phyloP scores from a whole-genome alignment of 495 filamentous ascomycete genomes.

The Cercophora samala region DNA sequence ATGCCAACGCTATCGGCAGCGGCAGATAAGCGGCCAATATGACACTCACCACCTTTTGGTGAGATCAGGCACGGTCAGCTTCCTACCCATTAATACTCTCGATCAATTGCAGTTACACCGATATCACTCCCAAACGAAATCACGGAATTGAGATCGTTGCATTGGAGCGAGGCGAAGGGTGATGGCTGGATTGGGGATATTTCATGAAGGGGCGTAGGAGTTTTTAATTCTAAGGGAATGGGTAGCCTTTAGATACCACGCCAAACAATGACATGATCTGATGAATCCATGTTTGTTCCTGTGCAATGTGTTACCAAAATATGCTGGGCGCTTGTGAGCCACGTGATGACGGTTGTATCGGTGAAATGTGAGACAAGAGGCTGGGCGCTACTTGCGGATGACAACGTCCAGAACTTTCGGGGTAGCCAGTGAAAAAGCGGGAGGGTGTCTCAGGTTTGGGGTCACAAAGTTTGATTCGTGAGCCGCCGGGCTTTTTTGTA shows the following conservation, averaged over 20 bases:
- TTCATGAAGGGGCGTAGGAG: background rate
- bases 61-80: background rate
- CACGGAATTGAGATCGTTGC: background rate
- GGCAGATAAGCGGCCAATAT: background rate
- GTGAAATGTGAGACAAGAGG: background rate
- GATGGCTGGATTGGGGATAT: background rate
- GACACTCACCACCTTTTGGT: background rate
- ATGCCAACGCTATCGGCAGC: constrained; percentile 29
- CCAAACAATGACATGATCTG: background rate
- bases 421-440: background rate
- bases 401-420: background rate
- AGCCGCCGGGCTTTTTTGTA: background rate
- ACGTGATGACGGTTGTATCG: background rate
- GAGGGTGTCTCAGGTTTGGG: background rate
- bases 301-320: background rate
- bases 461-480: background rate
- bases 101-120: background rate
- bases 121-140: no score
- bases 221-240: background rate
- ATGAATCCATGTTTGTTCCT: background rate
- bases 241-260: background rate
- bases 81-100: background rate
- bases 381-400: background rate
- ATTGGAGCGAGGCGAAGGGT: background rate
- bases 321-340: background rate